These are phyloP conservation scores for Paramecium caudatum DNA, from an alignment of 73 alveolate species.

Conservation along the genomic window DNA sequence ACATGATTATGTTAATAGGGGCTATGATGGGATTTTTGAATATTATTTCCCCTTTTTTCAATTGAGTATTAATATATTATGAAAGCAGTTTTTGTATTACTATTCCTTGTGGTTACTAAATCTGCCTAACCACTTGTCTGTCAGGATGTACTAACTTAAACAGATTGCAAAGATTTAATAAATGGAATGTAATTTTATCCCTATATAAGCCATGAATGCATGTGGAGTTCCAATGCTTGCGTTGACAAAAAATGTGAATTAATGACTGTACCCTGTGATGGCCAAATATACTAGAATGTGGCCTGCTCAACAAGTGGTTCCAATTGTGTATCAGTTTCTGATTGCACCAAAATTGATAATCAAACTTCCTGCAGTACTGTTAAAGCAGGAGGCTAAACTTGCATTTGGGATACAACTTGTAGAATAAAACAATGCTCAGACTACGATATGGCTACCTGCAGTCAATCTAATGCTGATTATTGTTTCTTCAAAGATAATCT, in stretches of 20 bases:
- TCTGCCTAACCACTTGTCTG: conserved; percentile 28
- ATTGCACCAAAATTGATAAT: conserved; percentile 7
- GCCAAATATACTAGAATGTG: background rate
- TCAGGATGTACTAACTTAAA: background rate
- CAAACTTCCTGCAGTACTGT: background rate
- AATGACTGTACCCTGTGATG: background rate
- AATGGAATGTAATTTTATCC: conserved; percentile 46
- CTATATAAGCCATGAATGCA: conserved; percentile 28
- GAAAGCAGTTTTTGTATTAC: no score
- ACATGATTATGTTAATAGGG: background rate
- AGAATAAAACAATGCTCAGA: conserved; percentile 13
- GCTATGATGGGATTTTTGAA: conserved; percentile 33
- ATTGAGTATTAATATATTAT: background rate
- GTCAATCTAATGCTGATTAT: background rate
- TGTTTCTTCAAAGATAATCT: background rate
- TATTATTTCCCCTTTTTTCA: conserved; percentile 12
- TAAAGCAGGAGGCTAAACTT: background rate
- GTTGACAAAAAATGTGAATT: conserved; percentile 26
- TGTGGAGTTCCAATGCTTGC: conserved; percentile 13
- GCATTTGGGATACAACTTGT: conserved; percentile 17
- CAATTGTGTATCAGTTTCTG: conserved; percentile 21
- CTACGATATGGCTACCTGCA: background rate
- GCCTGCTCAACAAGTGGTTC: conserved; percentile 52
- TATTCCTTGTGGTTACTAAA: no score
- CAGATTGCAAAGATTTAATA: background rate